Evolutionary conservation across 805 yeast species (phyloP).

Genomic region (Candida orba): DNA sequence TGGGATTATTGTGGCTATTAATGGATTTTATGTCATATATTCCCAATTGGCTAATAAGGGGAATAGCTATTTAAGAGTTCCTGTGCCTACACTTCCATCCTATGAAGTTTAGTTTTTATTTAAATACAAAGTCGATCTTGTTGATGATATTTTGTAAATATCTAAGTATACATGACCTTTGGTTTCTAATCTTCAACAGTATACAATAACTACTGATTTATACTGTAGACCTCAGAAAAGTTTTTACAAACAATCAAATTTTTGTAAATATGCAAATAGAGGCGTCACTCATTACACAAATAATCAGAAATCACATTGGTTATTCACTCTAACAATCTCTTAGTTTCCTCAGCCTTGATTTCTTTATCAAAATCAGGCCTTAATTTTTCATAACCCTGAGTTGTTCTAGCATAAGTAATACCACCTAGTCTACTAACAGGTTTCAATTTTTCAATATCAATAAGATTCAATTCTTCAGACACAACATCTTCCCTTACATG

Average conservation of each 20-base stretch:
- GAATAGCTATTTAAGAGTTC: neutral
- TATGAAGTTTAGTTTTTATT: neutral
- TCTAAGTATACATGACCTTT: too few species aligned
- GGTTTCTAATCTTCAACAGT: too few species aligned
- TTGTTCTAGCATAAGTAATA: conserved; percentile 37
- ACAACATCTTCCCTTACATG: conserved; percentile 51
- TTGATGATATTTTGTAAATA: too few species aligned
- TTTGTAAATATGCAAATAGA: too few species aligned
- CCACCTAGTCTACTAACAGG: conserved; percentile 54
- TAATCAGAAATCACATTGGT: neutral
- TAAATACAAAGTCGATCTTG: too few species aligned
- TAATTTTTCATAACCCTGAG: conserved; percentile 29
- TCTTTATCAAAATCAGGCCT: conserved; percentile 3
- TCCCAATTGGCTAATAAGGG: neutral
- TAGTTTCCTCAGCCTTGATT: neutral
- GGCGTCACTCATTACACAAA: too few species aligned
- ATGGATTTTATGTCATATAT: neutral
- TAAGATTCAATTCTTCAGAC: conserved; percentile 29
- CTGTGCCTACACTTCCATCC: neutral
- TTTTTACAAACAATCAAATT: too few species aligned
- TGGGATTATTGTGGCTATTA: neutral
- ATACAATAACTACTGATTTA: too few species aligned
- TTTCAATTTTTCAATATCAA: conserved; percentile 41
- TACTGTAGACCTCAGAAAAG: too few species aligned
- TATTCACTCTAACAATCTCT: neutral